Percentiles rank a stretch among this genome's conserved stretches.
These are phyloP conservation scores for Amphicarpaea edgeworthii DNA, from an alignment of 306 rosid species.

Conservation along the genomic window DNA sequence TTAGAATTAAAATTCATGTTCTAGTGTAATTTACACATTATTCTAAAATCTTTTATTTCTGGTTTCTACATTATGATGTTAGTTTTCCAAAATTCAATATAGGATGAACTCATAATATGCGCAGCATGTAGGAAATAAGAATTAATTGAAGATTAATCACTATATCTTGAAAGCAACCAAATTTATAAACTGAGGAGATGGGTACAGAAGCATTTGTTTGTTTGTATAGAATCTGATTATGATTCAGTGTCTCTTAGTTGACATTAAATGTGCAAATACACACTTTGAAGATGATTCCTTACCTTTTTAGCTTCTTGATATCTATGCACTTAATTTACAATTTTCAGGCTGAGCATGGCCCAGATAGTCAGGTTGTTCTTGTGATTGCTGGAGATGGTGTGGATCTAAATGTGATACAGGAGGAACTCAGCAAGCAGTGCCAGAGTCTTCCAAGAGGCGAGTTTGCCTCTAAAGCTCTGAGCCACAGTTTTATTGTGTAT, in stretches of 20 bases:
- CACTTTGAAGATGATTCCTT: not conserved
- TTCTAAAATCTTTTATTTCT: conserved; percentile 31
- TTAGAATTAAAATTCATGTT: not conserved
- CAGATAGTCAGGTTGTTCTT: conserved; percentile 99
- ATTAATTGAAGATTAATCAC: conserved; percentile 18
- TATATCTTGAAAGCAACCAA: conserved; percentile 22
- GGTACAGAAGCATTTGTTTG: conserved; percentile 21
- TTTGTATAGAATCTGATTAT: not conserved
- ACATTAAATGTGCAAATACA: not conserved
- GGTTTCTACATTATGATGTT: conserved; percentile 27
- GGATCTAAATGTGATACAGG: conserved; percentile 77
- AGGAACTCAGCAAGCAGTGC: conserved; percentile 87
- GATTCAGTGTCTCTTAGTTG: not conserved
- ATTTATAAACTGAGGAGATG: conserved; percentile 12
- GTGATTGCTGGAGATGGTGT: conserved; percentile 89
- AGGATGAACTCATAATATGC: not conserved
- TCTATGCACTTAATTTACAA: conserved; percentile 32
- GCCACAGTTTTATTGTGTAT: conserved; percentile 88
- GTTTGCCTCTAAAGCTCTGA: conserved; percentile 85
- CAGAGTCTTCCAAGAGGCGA: conserved; percentile 93
- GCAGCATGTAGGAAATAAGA: not conserved
- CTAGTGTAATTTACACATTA: not conserved
- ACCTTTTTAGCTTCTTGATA: conserved; percentile 32
- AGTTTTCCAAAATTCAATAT: not conserved
- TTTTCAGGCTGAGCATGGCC: conserved; percentile 98